Evolutionary conservation across 805 yeast genomes (phyloP).

Genomic region (Ogataea saltuana): DNA sequence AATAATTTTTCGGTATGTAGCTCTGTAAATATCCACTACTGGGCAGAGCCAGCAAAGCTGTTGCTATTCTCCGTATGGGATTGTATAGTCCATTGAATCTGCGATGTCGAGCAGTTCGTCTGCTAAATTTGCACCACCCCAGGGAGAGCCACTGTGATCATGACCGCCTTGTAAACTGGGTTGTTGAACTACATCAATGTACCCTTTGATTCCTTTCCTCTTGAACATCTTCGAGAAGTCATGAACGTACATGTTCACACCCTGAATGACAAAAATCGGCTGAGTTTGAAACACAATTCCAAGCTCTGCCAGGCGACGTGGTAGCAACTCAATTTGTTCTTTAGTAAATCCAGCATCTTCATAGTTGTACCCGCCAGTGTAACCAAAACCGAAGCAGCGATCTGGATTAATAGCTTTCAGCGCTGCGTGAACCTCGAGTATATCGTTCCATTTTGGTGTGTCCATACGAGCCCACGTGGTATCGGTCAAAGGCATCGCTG

Average conservation of each 20-base stretch:
- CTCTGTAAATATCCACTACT: too few relatives aligned
- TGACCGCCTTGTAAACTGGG: conserved; percentile 17
- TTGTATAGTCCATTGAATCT: conserved; percentile 19
- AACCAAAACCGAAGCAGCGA: conserved; percentile 58
- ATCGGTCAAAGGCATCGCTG: conserved; percentile 60
- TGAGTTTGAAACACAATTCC: conserved; percentile 55
- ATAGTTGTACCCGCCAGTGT: conserved; percentile 66
- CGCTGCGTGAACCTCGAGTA: conserved; percentile 45
- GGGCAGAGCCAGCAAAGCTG: too few relatives aligned
- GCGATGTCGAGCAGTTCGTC: conserved; percentile 25
- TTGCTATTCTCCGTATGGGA: conserved; percentile 7
- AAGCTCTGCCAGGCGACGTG: conserved; percentile 53
- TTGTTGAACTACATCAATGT: conserved; percentile 17
- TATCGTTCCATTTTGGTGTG: conserved; percentile 54
- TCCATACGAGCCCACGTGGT: conserved; percentile 65
- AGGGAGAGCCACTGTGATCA: conserved; percentile 24
- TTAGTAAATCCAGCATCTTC: conserved; percentile 53
- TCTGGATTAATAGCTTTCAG: conserved; percentile 51
- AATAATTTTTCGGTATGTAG: too few relatives aligned
- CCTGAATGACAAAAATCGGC: conserved; percentile 57
- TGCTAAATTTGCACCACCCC: conserved; percentile 26
- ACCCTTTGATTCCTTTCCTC: conserved; percentile 54
- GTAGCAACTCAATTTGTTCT: conserved; percentile 46
- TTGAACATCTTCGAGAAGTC: conserved; percentile 51
- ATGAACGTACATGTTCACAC: conserved; percentile 53